These are phyloP conservation scores for Xerocomellus chrysenteron DNA, from an alignment of 768 basidiomycete species.

Conservation along the genomic window DNA sequence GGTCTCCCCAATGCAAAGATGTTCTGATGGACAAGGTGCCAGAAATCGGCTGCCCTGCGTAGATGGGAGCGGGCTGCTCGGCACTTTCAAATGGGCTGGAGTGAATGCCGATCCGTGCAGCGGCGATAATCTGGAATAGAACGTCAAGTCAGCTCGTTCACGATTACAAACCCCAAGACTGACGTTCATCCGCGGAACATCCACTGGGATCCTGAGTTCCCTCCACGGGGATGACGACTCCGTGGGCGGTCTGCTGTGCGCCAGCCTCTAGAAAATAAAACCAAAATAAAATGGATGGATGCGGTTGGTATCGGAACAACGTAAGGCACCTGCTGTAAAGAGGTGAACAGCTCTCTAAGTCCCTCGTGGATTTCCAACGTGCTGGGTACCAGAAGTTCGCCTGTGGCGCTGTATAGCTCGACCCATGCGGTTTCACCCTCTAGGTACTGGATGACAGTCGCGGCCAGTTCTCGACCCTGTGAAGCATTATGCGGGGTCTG, in stretches of 20 bases:
- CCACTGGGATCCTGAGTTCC: constrained; percentile 79
- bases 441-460: constrained; percentile 54
- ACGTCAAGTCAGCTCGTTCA: constrained; percentile 1
- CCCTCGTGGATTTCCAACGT: constrained; percentile 31
- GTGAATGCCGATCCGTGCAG: constrained; percentile 50
- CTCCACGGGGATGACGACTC: constrained; percentile 53
- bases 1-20: constrained; percentile 75
- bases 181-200: constrained; percentile 80
- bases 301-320: constrained; percentile 19
- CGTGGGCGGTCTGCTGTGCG: constrained; percentile 40
- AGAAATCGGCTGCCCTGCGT: constrained; percentile 86
- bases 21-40: constrained; percentile 65
- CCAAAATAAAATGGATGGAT: constrained; percentile 27
- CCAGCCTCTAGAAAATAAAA: constrained; percentile 33
- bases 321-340: constrained; percentile 34
- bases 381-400: constrained; percentile 60
- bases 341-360: constrained; percentile 22
- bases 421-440: constrained; percentile 68
- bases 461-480: constrained; percentile 45
- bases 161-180: constrained; percentile 26
- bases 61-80: constrained; percentile 45
- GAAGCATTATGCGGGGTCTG: constrained; percentile 33
- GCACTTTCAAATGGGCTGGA: constrained; percentile 43
- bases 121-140: constrained; percentile 59
- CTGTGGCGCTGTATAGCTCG: constrained; percentile 65